Evolutionary conservation across 2,329 filamentous ascomycete genomes (phyloP).

Genomic region (Xylaria digitata): DNA sequence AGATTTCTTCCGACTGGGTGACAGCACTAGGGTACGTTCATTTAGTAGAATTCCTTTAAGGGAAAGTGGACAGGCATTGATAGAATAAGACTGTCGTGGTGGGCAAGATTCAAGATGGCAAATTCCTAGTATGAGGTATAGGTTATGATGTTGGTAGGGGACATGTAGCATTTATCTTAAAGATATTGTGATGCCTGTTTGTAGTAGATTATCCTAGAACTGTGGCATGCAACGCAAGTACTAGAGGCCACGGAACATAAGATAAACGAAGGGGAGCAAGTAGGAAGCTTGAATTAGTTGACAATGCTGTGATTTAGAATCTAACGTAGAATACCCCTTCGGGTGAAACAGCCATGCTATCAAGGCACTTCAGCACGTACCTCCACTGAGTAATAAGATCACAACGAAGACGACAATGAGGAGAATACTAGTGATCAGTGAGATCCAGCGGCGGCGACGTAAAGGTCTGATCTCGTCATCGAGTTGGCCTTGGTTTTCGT

Average conservation of each 20-base stretch:
- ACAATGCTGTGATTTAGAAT: not conserved
- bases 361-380: conserved; percentile 41
- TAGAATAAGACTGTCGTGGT: not conserved
- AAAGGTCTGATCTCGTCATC: conserved; percentile 39
- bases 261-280: not conserved
- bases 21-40: conserved; percentile 37
- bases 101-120: not conserved
- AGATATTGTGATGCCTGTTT: not conserved
- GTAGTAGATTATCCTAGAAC: not conserved
- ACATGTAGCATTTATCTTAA: not conserved
- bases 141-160: not conserved
- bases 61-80: not conserved
- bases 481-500: conserved; percentile 1
- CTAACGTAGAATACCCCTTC: not conserved
- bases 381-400: conserved; percentile 48
- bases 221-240: not conserved
- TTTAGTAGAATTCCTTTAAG: conserved; percentile 20
- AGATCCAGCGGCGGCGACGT: conserved; percentile 49
- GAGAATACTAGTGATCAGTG: conserved; percentile 45
- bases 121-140: not conserved
- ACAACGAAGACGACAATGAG: conserved; percentile 48
- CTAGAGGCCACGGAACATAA: not conserved
- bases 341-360: not conserved
- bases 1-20: conserved; percentile 36
- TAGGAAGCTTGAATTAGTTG: not conserved